Evolutionary conservation across 108 stramenopile genomes (phyloP).

Genomic region (Stephanodiscus minutulus): DNA sequence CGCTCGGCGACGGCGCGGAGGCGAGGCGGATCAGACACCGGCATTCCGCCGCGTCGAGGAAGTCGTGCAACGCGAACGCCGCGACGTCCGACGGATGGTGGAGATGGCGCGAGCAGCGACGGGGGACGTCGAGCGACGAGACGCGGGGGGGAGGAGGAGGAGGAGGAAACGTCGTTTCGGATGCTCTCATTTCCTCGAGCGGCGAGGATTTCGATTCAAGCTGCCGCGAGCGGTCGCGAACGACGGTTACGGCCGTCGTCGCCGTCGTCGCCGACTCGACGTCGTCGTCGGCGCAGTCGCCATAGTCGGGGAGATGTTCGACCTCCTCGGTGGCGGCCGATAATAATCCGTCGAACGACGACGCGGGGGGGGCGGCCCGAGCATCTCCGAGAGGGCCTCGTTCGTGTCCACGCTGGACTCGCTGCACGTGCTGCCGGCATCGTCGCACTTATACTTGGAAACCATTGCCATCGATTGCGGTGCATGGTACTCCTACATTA

Average conservation of each 20-base stretch:
- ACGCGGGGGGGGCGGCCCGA: neutral
- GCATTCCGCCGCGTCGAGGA: slow-evolving; percentile 50
- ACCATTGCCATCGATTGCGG: slow-evolving; percentile 1
- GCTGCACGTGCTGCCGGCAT: neutral
- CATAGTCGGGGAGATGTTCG: no score
- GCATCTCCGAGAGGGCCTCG: slow-evolving; percentile 12
- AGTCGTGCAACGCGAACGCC: slow-evolving; percentile 48
- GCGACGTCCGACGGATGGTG: slow-evolving; percentile 53
- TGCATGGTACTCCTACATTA: no score
- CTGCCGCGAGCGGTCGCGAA: no score
- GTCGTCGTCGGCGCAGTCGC: no score
- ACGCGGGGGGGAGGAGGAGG: slow-evolving; percentile 13
- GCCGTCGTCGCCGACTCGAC: neutral
- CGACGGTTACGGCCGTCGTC: neutral
- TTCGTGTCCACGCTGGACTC: slow-evolving; percentile 5
- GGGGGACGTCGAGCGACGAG: slow-evolving; percentile 26
- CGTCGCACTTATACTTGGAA: neutral
- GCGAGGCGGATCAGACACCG: slow-evolving; percentile 48
- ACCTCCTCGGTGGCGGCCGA: no score
- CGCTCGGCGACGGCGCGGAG: neutral
- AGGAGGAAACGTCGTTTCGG: no score
- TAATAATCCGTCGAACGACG: neutral
- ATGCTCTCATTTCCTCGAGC: neutral
- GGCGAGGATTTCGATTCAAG: neutral
- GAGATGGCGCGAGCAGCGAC: slow-evolving; percentile 54